These are phyloP conservation scores for Candida taoyuanica DNA, from an alignment of 805 yeast genomes.

Conservation along the genomic window DNA sequence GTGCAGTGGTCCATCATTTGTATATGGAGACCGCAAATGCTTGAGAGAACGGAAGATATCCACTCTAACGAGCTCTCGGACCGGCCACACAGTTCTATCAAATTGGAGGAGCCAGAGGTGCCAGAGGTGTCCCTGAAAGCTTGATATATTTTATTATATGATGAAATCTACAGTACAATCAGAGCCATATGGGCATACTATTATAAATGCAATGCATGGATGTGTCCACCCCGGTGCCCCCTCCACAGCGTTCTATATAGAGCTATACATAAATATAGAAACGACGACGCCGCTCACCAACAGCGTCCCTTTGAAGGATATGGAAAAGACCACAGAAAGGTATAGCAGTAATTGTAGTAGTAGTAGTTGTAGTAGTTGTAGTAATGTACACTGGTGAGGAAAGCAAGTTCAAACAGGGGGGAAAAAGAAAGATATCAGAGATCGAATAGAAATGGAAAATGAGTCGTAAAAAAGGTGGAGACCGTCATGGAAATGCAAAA, in stretches of 20 bases:
- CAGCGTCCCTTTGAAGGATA: no score
- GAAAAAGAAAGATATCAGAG: no score
- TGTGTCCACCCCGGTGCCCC: no score
- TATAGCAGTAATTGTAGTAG: no score
- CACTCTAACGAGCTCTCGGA: conserved; percentile 12
- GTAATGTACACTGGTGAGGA: not conserved
- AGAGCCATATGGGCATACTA: not conserved
- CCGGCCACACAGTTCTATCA: conserved; percentile 5
- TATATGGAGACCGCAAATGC: conserved; percentile 13
- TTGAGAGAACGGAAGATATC: conserved; percentile 14
- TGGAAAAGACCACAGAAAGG: no score
- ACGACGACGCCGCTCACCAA: no score
- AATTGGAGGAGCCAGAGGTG: not conserved
- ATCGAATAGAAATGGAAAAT: no score
- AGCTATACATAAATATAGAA: no score
- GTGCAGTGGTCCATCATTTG: conserved; percentile 12
- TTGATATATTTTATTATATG: not conserved
- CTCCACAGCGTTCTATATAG: no score
- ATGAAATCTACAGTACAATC: not conserved
- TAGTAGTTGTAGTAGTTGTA: no score
- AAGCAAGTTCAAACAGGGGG: not conserved
- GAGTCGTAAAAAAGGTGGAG: not conserved
- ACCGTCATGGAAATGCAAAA: not conserved
- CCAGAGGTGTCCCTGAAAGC: no score
- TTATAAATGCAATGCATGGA: conserved; percentile 12